Conservation (phyloP, 1,139 yeast species). For the Zygoascus meyerae region DNA sequence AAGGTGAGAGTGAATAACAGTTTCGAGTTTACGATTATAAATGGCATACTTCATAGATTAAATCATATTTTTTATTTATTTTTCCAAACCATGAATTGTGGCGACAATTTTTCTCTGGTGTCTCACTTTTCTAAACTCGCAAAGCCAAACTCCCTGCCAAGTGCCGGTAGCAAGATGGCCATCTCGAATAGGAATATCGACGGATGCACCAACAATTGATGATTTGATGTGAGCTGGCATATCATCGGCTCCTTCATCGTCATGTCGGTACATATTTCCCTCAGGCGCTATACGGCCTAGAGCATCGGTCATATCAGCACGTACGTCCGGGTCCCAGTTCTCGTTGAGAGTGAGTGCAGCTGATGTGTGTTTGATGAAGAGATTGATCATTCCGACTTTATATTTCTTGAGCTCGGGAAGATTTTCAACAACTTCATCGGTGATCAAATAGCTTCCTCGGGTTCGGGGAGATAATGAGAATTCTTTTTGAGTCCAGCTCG, state of each 20-base stretch:
- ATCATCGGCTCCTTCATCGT: slow-evolving; percentile 74
- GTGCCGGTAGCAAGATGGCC: slow-evolving; percentile 70
- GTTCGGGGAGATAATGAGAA: slow-evolving; percentile 53
- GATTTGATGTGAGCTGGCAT: slow-evolving; percentile 78
- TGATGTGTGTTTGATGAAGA: slow-evolving; percentile 73
- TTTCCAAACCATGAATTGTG: slow-evolving; percentile 57
- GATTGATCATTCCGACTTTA: slow-evolving; percentile 57
- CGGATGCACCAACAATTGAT: slow-evolving; percentile 56
- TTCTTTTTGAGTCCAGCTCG: slow-evolving; percentile 40
- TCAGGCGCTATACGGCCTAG: slow-evolving; percentile 68
- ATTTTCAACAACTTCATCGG: slow-evolving; percentile 52
- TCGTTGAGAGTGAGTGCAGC: slow-evolving; percentile 74
- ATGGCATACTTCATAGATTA: too few species aligned
- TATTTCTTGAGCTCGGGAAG: slow-evolving; percentile 57
- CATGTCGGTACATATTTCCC: slow-evolving; percentile 54
- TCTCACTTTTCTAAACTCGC: slow-evolving; percentile 61
- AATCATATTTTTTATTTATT: too few species aligned
- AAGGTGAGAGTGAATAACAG: too few species aligned
- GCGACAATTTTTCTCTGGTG: slow-evolving; percentile 66
- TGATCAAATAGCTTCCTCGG: slow-evolving; percentile 65
- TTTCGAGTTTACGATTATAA: too few species aligned
- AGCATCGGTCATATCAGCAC: slow-evolving; percentile 59
- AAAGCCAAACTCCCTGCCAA: slow-evolving; percentile 77
- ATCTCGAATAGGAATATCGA: slow-evolving; percentile 61
- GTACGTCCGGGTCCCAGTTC: slow-evolving; percentile 74